These are phyloP conservation scores for Candida ascalaphidarum DNA, from an alignment of 805 yeast genomes.

Conservation along the genomic window DNA sequence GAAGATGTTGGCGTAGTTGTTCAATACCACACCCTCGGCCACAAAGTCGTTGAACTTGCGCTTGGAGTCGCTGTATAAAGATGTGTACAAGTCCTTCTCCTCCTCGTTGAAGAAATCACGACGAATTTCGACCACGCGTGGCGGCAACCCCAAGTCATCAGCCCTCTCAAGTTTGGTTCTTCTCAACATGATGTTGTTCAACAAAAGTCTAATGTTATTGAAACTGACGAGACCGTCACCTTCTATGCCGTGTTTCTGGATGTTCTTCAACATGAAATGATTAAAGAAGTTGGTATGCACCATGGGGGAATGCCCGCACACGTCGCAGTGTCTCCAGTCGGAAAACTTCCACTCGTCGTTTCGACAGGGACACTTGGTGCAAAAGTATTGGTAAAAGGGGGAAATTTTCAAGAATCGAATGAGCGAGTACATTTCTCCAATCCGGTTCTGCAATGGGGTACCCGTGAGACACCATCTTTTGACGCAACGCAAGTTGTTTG, in stretches of 20 bases:
- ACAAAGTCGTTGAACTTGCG: slow-evolving; percentile 88
- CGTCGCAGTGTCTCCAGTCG: slow-evolving; percentile 75
- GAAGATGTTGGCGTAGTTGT: slow-evolving; percentile 95
- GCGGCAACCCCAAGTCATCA: slow-evolving; percentile 95
- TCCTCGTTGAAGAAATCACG: slow-evolving; percentile 87
- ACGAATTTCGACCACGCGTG: slow-evolving; percentile 84
- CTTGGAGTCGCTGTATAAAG: slow-evolving; percentile 78
- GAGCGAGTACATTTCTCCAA: slow-evolving; percentile 92
- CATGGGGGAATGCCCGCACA: slow-evolving; percentile 90
- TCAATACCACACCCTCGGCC: slow-evolving; percentile 91
- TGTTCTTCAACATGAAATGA: slow-evolving; percentile 90
- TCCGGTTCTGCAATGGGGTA: slow-evolving; percentile 92
- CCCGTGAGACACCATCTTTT: slow-evolving; percentile 92
- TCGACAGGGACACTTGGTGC: slow-evolving; percentile 86
- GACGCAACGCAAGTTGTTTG: slow-evolving; percentile 59
- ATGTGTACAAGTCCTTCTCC: slow-evolving; percentile 85
- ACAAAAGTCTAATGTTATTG: slow-evolving; percentile 60
- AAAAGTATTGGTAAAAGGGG: slow-evolving; percentile 85
- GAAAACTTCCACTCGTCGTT: slow-evolving; percentile 80
- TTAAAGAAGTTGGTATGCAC: slow-evolving; percentile 92
- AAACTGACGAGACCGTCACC: slow-evolving; percentile 79
- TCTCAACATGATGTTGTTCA: slow-evolving; percentile 81
- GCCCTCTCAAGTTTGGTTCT: slow-evolving; percentile 95
- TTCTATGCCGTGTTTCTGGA: slow-evolving; percentile 74
- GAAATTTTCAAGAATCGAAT: slow-evolving; percentile 74